Base-by-base conservation (phyloP, 345 rosid genomes). In the Physaria fendleri region DNA sequence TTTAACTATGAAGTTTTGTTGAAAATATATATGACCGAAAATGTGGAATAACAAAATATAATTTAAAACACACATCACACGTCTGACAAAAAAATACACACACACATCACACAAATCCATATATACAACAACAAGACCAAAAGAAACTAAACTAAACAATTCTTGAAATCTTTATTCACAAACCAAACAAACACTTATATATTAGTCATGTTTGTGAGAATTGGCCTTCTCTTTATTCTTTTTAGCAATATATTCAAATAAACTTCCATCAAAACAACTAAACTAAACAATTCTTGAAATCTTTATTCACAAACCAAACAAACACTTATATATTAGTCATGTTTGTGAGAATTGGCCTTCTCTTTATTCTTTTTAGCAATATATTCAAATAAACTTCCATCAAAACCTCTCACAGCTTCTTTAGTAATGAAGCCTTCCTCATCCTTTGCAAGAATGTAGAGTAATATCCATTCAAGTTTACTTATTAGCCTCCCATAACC, bases 301-400 rank as follows among this genome's bases (percentile, higher is more conserved):
- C 56, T 52, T 12, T 49, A 29, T 49, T 29, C 8, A 15, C 23
- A 2, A 49, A 49, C 23, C 15, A 49, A 29, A 48, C 39, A 34
- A 8, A 2, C 1, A 15, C 21, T 59, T n/a, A n/a, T n/a, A n/a
- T n/a, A n/a, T n/a, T 69, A 69, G 21, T 69, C 68, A 45, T 51
- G 67, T 48, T 69, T 69, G 44, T 44, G 63, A 45, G 67, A 53
- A 45, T 69, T 30, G 18, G 44, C 22, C 37, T 20, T 69, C 27
- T 32, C 79, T 61, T 40, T 60, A n/a, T 82, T 82, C 87, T 66
- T 71, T 43, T 65, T 85, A 42, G 94, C 94, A 14, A 69, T 49
- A 14, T 82, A 72, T 49, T 87, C 85, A 43, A 87, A 90, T 64
- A 90, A 71, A 52, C 84, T 81, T 34, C 91, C 97, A 49, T 90